These are phyloP conservation scores for Pichia pseudocactophila DNA, from an alignment of 805 yeast species.

Conservation along the genomic window DNA sequence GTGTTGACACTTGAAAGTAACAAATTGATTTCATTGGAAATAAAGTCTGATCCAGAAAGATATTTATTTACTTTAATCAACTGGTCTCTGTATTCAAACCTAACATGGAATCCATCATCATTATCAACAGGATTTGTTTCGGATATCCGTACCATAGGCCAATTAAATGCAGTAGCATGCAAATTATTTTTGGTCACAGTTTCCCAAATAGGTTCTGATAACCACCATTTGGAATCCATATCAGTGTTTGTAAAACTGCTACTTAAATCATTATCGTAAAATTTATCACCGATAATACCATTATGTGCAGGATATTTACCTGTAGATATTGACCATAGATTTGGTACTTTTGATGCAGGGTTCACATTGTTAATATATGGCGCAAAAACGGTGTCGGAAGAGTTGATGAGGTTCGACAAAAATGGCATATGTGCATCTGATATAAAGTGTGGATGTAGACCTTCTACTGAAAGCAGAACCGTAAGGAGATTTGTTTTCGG, in stretches of 20 bases:
- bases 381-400: constrained; percentile 48
- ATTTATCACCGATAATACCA: constrained; percentile 80
- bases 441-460: constrained; percentile 85
- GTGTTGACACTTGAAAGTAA: constrained; percentile 73
- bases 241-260: constrained; percentile 49
- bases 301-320: constrained; percentile 79
- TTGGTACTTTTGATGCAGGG: constrained; percentile 85
- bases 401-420: constrained; percentile 45
- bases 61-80: constrained; percentile 50
- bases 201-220: constrained; percentile 85
- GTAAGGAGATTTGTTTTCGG: constrained; percentile 29
- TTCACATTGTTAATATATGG: constrained; percentile 85
- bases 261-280: constrained; percentile 50
- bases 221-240: constrained; percentile 63
- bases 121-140: constrained; percentile 38
- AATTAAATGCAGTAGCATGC: constrained; percentile 79
- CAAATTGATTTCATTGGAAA: constrained; percentile 60
- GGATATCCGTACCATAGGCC: constrained; percentile 76
- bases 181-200: constrained; percentile 60
- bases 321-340: constrained; percentile 86
- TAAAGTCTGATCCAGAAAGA: constrained; percentile 44
- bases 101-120: constrained; percentile 55
- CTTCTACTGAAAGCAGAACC: constrained; percentile 71
- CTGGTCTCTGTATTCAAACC: constrained; percentile 52
- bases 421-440: constrained; percentile 60